Base-by-base conservation (phyloP, 345 rosid species). In the Pistacia vera region DNA sequence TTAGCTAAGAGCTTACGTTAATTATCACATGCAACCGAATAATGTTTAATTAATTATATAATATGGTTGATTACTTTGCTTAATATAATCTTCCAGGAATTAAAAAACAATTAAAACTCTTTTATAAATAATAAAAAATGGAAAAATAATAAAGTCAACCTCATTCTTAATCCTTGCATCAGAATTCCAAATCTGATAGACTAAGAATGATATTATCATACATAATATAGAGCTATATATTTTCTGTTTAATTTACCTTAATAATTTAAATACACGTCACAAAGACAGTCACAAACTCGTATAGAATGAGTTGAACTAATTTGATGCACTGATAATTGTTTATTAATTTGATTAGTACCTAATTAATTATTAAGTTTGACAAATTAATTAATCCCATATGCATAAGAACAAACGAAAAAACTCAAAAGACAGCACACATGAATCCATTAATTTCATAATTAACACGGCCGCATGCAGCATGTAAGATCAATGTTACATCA, bases 401-500 rank as follows among this genome's bases (percentile, higher is more conserved):
- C 48, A 18, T 33, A 46, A 56, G 73, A 35, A 8, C 5, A 52
- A 56, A 16, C 4, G 30, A 17, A 3, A 36, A 52, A 68, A 28
- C 11, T 22, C 30, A 33, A 56, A n/a, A 11, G 63, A 57, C 63
- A 70, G 18, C 73, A n/a, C 73, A 70, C 3, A 38, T 36, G 46
- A 70, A 55, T 3, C 69, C 49, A 67, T 9, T 16, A 30, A 6
- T 30, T 48, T 49, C 17, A 20, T 51, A 3, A 25, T 12, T 11
- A 46, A 46, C 70, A 66, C 14, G n/a, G n/a, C 16, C 55, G 60
- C 72, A 35, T 18, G 63, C 70, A 46, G 56, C 70, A 46, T 66
- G 17, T 66, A 12, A 22, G 14, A 48, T 46, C 25, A 25, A 25
- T 38, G 8, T 20, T 12, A 11, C 4, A 57, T 71, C 10, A 71